Percentiles rank a stretch among this genome's conserved stretches.
Conservation (phyloP, 805 yeast genomes). For the Saccharomyces eubayanus region DNA sequence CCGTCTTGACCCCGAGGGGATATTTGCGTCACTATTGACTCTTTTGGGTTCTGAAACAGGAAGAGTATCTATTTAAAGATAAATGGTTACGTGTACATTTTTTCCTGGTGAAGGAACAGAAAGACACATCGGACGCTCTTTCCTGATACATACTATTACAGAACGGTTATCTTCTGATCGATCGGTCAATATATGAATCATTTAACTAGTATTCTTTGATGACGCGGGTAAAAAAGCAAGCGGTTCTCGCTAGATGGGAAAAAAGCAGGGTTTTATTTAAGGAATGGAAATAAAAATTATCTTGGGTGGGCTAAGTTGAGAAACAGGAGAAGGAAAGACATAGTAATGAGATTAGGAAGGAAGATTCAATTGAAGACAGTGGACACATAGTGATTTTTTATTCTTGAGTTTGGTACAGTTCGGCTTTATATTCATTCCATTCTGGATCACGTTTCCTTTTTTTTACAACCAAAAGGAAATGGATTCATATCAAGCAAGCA, state of each 20-base stretch:
- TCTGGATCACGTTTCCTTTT: not conserved
- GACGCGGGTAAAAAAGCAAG: not conserved
- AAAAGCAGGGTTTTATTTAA: not conserved
- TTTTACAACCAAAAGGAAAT: not conserved
- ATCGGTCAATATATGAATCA: not conserved
- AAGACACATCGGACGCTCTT: not conserved
- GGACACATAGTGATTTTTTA: not conserved
- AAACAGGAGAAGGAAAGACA: not conserved
- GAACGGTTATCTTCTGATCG: not conserved
- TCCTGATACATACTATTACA: not conserved
- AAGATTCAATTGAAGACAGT: not conserved
- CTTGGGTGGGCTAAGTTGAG: not conserved
- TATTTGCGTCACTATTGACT: not conserved
- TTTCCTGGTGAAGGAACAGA: not conserved
- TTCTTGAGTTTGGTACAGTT: not conserved
- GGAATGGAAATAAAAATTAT: not conserved
- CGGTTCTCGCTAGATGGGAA: not conserved
- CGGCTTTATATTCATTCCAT: not conserved
- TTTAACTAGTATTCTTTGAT: not conserved
- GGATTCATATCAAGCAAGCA: not conserved
- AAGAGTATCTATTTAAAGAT: not conserved
- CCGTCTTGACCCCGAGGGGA: not conserved
- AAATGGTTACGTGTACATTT: not conserved
- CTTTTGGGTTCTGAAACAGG: not conserved
- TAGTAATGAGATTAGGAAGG: not conserved